Evolutionary conservation across 2,329 filamentous ascomycete species (phyloP), one percentile per base, ranked within the genome.

Genomic region (Phaeoacremonium minimum): DNA sequence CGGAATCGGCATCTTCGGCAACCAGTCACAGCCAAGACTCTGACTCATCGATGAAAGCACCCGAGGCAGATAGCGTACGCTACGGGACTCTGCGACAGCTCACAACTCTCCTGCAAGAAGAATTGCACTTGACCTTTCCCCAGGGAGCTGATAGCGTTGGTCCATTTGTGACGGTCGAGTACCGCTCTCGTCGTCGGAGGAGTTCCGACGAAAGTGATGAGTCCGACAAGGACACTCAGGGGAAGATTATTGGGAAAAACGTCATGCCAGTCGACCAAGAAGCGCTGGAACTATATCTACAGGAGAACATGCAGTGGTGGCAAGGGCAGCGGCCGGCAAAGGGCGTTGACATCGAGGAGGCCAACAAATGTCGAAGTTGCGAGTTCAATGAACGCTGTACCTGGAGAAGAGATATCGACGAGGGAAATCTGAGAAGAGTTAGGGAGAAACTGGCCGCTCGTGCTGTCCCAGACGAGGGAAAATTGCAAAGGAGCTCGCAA

Each of bases 301-400:
- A 63, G 0, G 71, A 77, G 4, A 82, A 85, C 45, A 79, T 96
- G 75, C 58, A 71, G n/a, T 96, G 88, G 88, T 97, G 91, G 91
- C 78, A 76, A 19, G 91, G 90, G 1, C 69, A 84, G 48, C 68
- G 90, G 13, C 63, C 74, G 33, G 79, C 89, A 0, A 70, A 72
- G 7, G 91, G 91, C 0, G 90, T 96, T 4, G 71, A 77, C 6
- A 73, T 94, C 6, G 83, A 90, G 51, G 90, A 96, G 48, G 86
- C 87, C 0, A 95, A 84, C 62, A 97, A 96, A 58, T 97, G 91
- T 56, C 67, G 79, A 15, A 78, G 73, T 16, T 97, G 91, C 53
- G 88, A 95, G 46, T 96, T 96, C 57, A 77, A 73, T 0, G 81
- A 87, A 3, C 71, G 67, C 3, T 97, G 91, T 56, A 72, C 75